Evolutionary conservation across 2,329 filamentous ascomycete species (phyloP).

Genomic region (Nemania sp.): DNA sequence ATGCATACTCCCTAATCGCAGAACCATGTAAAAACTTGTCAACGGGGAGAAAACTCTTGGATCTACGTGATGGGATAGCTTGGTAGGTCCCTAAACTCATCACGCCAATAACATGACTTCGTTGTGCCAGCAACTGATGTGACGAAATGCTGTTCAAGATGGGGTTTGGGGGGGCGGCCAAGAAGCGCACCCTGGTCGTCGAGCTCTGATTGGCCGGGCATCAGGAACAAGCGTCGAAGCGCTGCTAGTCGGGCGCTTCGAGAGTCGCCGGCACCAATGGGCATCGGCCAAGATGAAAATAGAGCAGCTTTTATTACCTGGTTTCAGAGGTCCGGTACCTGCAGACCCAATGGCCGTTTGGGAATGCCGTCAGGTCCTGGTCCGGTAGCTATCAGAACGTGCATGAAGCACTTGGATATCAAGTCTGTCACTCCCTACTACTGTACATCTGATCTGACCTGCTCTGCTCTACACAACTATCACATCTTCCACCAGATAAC

Average conservation of each 20-base stretch:
- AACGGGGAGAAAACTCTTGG: neutral
- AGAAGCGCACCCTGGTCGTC: slow-evolving; percentile 39
- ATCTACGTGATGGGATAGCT: slow-evolving; percentile 26
- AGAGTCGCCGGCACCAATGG: slow-evolving; percentile 43
- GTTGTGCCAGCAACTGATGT: slow-evolving; percentile 44
- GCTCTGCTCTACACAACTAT: slow-evolving; percentile 43
- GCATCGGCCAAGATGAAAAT: slow-evolving; percentile 38
- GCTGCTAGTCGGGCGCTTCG: slow-evolving; percentile 44
- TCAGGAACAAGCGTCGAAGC: slow-evolving; percentile 35
- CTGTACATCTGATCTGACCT: slow-evolving; percentile 1
- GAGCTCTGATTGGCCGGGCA: slow-evolving; percentile 35
- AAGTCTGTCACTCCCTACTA: slow-evolving; percentile 20
- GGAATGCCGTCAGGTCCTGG: slow-evolving; percentile 16
- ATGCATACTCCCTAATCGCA: too few species aligned
- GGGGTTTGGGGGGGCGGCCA: slow-evolving; percentile 37
- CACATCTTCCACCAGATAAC: slow-evolving; percentile 41
- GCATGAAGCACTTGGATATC: slow-evolving; percentile 41
- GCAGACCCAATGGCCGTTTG: slow-evolving; percentile 41
- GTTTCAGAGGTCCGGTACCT: slow-evolving; percentile 37
- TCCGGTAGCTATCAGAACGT: slow-evolving; percentile 41
- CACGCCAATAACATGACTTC: slow-evolving; percentile 28
- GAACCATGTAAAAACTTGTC: neutral
- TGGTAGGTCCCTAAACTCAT: slow-evolving; percentile 26
- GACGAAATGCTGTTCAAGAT: slow-evolving; percentile 39
- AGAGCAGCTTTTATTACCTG: slow-evolving; percentile 42